These are phyloP conservation scores for Thielaviopsis cerberus DNA, from an alignment of 2,329 filamentous ascomycete genomes.

Conservation along the genomic window DNA sequence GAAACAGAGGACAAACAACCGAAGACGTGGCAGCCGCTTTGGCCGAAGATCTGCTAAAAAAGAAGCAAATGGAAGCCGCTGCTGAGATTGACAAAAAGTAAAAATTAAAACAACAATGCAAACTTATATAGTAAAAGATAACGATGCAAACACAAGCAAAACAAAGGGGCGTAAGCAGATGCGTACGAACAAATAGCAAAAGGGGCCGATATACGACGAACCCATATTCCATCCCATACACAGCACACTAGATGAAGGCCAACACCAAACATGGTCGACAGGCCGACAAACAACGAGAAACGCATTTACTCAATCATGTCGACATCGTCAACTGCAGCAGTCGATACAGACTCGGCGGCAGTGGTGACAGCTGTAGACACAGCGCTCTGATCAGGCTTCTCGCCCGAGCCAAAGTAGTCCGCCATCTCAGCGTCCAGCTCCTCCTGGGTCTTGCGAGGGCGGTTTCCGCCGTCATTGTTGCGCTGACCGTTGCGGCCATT, in stretches of 20 bases:
- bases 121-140: neutral
- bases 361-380: neutral
- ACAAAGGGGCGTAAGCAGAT: neutral
- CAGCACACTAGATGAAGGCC: neutral
- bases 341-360: neutral
- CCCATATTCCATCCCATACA: neutral
- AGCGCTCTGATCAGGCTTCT: constrained; percentile 11
- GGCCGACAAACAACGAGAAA: neutral
- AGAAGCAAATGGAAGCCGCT: constrained; percentile 13
- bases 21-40: constrained; percentile 36
- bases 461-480: constrained; percentile 27
- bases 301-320: constrained; percentile 48
- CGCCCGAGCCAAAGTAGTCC: constrained; percentile 52
- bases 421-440: constrained; percentile 95
- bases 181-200: neutral
- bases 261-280: neutral
- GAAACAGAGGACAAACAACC: constrained; percentile 35
- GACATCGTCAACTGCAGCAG: constrained; percentile 34
- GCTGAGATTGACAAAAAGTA: neutral
- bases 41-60: constrained; percentile 28
- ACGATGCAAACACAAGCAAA: neutral
- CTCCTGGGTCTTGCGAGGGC: constrained; percentile 70
- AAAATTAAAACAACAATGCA: neutral
- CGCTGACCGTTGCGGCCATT: constrained; percentile 21
- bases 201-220: neutral